phyloP scores from a whole-genome alignment of 306 rosid genomes.

The Trifolium fragiferum region DNA sequence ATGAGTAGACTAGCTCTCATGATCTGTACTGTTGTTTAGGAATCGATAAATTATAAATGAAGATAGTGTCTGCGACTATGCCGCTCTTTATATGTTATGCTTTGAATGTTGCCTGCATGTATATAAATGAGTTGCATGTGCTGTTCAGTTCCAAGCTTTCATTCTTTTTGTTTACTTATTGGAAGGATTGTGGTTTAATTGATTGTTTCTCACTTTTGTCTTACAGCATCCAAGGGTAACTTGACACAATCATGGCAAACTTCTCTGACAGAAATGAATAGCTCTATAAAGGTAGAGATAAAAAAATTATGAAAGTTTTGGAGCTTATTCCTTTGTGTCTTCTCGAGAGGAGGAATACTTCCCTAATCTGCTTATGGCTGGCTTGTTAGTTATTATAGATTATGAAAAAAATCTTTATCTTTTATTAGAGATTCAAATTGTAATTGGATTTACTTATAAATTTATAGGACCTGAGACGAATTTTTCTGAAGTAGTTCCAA shows the following conservation, averaged over 20 bases:
- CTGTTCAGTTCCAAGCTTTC: slow-evolving; percentile 35
- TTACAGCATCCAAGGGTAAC: slow-evolving; percentile 50
- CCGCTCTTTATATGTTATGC: slow-evolving; percentile 29
- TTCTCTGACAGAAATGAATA: slow-evolving; percentile 53
- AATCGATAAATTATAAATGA: slow-evolving; percentile 24
- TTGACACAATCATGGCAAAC: slow-evolving; percentile 48
- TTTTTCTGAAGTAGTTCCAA: too few species aligned
- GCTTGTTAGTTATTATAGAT: too few species aligned
- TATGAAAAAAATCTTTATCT: too few species aligned
- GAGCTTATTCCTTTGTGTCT: slow-evolving; percentile 32
- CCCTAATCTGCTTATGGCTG: too few species aligned
- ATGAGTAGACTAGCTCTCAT: too few species aligned
- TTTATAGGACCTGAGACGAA: too few species aligned
- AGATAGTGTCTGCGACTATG: neutral
- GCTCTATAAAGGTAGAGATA: slow-evolving; percentile 66
- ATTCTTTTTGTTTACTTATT: neutral
- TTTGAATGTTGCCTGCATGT: slow-evolving; percentile 1
- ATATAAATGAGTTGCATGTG: slow-evolving; percentile 21
- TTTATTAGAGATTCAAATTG: too few species aligned
- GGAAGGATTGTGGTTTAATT: slow-evolving; percentile 30
- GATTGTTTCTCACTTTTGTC: slow-evolving; percentile 38
- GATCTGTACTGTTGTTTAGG: neutral
- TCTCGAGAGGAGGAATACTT: slow-evolving; percentile 10
- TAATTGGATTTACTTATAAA: too few species aligned
- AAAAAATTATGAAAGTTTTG: slow-evolving; percentile 15